Evolutionary conservation across 306 rosid species (phyloP), one percentile per base, ranked within the genome.

Genomic region (Abrus pulchellus): DNA sequence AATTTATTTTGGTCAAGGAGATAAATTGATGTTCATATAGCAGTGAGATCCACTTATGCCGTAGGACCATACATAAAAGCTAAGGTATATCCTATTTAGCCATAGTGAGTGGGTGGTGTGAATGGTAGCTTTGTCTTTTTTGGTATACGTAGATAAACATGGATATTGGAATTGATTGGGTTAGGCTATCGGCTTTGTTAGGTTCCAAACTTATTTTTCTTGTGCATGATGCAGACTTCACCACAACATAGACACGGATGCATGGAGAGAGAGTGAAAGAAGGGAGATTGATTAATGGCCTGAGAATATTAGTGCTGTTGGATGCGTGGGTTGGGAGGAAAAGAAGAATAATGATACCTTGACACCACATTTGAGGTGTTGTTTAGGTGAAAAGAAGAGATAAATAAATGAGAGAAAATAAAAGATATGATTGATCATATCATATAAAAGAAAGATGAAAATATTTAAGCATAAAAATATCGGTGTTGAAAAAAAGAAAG

Each of bases 121-220:
- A 20, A 53, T 77, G 57, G 4, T 20, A 68, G 67, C 28, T 53
- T 77, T 77, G 78, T 77, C 83, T 43, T 49, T 61, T 11, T 29
- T 10, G 53, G 11, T 5, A 4, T 36, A 3, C 62, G 32, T 34
- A 11, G 70, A 80, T 72, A 72, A 61, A 60, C 28, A 68, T 45
- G 43, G 14, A 71, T 49, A 61, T n/a, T 63, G 64, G 74, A 78
- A 74, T 60, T 74, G 56, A 74, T 78, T 78, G 70, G 74, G 79
- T 85, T 82, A 78, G 85, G 88, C 75, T 14, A 50, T 72, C 61
- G 11, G 7, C 52, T 77, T 72, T 67, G 81, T 73, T 72, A 66
- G 83, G 78, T 77, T 85, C 64, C 71, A 60, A 69, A 67, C 63
- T 82, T 52, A 61, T 68, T 82, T 75, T 27, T 10, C 65, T 66